phyloP scores from a whole-genome alignment of 345 rosid species.

The Ricinus communis region DNA sequence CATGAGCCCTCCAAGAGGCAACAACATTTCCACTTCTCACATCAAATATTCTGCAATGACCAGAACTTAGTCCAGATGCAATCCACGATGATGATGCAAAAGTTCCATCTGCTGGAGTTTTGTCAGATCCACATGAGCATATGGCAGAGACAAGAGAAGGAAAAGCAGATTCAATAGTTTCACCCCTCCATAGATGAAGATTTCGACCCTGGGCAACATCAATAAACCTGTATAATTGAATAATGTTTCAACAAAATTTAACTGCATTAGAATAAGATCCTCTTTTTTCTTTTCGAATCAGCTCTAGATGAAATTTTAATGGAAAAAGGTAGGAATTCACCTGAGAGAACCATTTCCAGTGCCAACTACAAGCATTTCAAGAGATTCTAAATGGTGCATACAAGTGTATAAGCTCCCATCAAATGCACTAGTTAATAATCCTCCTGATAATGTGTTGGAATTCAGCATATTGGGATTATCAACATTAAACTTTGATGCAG shows the following conservation, averaged over 20 bases:
- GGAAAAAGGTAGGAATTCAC: conserved; percentile 35
- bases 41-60: conserved; percentile 81
- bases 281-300: conserved; percentile 3
- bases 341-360: conserved; percentile 90
- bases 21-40: conserved; percentile 60
- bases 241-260: conserved; percentile 8
- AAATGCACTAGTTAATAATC: conserved; percentile 58
- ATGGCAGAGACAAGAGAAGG: conserved; percentile 83
- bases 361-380: conserved; percentile 67
- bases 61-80: conserved; percentile 88
- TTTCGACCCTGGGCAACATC: conserved; percentile 69
- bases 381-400: conserved; percentile 66
- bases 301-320: conserved; percentile 11
- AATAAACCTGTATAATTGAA: conserved; percentile 53
- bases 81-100: conserved; percentile 65
- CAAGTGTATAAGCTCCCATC: conserved; percentile 90
- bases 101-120: conserved; percentile 44
- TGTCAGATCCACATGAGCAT: conserved; percentile 67
- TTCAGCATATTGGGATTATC: conserved; percentile 54
- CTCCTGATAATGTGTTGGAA: conserved; percentile 64
- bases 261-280: conserved; percentile 11
- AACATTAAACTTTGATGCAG: conserved; percentile 43
- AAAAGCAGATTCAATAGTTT: conserved; percentile 61
- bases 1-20: conserved; percentile 89
- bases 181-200: conserved; percentile 87